phyloP scores from a whole-genome alignment of 2,329 filamentous ascomycete species.

The Fusarium coicis region DNA sequence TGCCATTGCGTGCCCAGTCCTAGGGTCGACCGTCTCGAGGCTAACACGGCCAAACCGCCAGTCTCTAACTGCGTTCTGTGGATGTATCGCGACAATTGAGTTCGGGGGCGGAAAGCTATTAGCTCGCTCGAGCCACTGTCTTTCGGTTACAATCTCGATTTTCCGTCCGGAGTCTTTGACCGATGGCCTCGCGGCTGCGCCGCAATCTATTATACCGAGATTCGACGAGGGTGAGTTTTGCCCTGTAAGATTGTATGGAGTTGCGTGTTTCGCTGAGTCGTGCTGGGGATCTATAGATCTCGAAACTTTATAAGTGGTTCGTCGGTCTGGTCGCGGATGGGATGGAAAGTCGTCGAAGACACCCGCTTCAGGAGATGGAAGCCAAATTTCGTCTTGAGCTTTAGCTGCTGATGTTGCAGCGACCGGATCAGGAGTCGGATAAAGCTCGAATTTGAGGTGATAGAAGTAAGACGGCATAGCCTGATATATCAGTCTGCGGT shows the following conservation, averaged over 20 bases:
- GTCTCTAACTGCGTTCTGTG: slow-evolving; percentile 67
- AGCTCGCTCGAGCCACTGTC: slow-evolving; percentile 54
- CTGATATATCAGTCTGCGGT: slow-evolving; percentile 22
- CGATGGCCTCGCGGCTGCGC: slow-evolving; percentile 51
- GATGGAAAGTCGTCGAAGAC: slow-evolving; percentile 68
- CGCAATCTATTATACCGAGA: slow-evolving; percentile 61
- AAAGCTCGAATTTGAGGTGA: slow-evolving; percentile 74
- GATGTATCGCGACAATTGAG: slow-evolving; percentile 57
- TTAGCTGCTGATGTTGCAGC: slow-evolving; percentile 15
- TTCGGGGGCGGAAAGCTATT: slow-evolving; percentile 57
- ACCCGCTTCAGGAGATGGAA: slow-evolving; percentile 58
- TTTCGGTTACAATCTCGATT: slow-evolving; percentile 53
- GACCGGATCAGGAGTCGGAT: slow-evolving; percentile 57
- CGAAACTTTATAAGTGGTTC: slow-evolving; percentile 25
- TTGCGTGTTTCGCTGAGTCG: background rate
- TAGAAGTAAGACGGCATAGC: slow-evolving; percentile 72
- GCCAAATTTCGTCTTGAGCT: slow-evolving; percentile 55
- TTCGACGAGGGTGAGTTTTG: slow-evolving; percentile 27
- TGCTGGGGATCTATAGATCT: slow-evolving; percentile 2
- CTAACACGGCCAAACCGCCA: slow-evolving; percentile 85
- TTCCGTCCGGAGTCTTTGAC: slow-evolving; percentile 47
- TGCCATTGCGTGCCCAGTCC: slow-evolving; percentile 47
- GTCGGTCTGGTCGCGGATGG: slow-evolving; percentile 52
- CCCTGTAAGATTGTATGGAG: background rate
- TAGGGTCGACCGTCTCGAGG: slow-evolving; percentile 83